Evolutionary conservation across 2,329 filamentous ascomycete genomes (phyloP).

Genomic region (Sporothrix humicola): DNA sequence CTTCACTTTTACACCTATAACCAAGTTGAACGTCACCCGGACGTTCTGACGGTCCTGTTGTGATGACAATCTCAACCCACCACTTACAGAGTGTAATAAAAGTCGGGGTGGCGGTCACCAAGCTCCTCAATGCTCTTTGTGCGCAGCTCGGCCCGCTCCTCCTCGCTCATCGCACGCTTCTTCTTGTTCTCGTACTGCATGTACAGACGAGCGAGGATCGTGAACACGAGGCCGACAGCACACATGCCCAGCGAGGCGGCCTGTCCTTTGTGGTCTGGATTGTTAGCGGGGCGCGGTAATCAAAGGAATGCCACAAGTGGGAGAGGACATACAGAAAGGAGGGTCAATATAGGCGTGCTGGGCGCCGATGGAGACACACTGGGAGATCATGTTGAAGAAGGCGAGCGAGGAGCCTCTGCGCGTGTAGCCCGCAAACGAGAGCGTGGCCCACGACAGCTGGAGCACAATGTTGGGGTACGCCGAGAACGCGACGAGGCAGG

Average conservation of each 20-base stretch:
- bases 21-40: too few species aligned
- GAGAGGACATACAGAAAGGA: neutral
- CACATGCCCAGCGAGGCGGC: neutral
- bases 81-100: neutral
- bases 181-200: slow-evolving; percentile 17
- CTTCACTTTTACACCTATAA: too few species aligned
- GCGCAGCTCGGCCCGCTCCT: neutral
- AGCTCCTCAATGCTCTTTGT: slow-evolving; percentile 20
- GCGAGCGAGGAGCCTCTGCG: neutral
- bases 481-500: slow-evolving; percentile 23
- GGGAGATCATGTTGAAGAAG: slow-evolving; percentile 14
- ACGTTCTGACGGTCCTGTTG: neutral
- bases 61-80: neutral
- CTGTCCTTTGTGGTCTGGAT: slow-evolving; percentile 24
- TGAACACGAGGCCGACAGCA: slow-evolving; percentile 10
- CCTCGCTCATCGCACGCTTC: slow-evolving; percentile 19
- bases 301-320: too few species aligned
- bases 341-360: slow-evolving; percentile 20
- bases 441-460: slow-evolving; percentile 7
- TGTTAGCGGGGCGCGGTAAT: too few species aligned
- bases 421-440: slow-evolving; percentile 23
- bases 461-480: slow-evolving; percentile 17
- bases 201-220: slow-evolving; percentile 14
- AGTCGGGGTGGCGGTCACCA: slow-evolving; percentile 1
- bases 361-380: slow-evolving; percentile 22